These are phyloP conservation scores for Ophiosphaerella herpotricha DNA, from an alignment of 2,329 filamentous ascomycete species.

Conservation along the genomic window DNA sequence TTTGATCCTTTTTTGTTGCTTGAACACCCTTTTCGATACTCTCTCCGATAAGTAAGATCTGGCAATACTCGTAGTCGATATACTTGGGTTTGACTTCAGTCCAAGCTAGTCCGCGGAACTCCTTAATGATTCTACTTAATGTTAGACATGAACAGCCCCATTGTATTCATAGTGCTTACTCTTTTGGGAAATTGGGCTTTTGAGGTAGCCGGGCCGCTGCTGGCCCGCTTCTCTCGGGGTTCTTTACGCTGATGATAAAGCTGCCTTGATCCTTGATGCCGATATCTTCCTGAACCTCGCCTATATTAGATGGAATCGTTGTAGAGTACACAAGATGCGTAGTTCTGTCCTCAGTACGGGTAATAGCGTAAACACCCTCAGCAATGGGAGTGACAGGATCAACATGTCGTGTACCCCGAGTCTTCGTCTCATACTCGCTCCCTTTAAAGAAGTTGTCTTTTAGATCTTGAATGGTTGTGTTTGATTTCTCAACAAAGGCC, in stretches of 20 bases:
- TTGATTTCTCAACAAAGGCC: conserved; percentile 79
- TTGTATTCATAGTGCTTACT: conserved; percentile 53
- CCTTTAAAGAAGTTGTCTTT: conserved; percentile 71
- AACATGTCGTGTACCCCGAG: conserved; percentile 68
- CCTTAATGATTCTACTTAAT: conserved; percentile 63
- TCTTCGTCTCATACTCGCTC: conserved; percentile 75
- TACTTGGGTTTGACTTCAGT: conserved; percentile 72
- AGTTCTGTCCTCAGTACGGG: conserved; percentile 66
- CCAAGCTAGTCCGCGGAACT: conserved; percentile 77
- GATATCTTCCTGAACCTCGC: conserved; percentile 74
- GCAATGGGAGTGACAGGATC: conserved; percentile 76
- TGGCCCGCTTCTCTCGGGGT: conserved; percentile 72
- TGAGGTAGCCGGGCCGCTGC: conserved; percentile 66
- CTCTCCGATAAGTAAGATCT: conserved; percentile 80
- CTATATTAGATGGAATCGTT: conserved; percentile 71
- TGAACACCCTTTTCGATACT: conserved; percentile 62
- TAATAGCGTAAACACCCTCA: conserved; percentile 85
- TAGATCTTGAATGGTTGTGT: conserved; percentile 68
- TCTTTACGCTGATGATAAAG: conserved; percentile 80
- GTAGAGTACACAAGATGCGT: conserved; percentile 81
- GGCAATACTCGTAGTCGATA: conserved; percentile 73
- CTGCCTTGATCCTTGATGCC: conserved; percentile 73
- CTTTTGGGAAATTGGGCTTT: conserved; percentile 70
- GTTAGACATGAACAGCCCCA: conserved; percentile 6
- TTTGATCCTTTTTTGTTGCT: conserved; percentile 61